phyloP scores from a whole-genome alignment of 176 grass and related monocot genomes.

The Triticum timopheevii region DNA sequence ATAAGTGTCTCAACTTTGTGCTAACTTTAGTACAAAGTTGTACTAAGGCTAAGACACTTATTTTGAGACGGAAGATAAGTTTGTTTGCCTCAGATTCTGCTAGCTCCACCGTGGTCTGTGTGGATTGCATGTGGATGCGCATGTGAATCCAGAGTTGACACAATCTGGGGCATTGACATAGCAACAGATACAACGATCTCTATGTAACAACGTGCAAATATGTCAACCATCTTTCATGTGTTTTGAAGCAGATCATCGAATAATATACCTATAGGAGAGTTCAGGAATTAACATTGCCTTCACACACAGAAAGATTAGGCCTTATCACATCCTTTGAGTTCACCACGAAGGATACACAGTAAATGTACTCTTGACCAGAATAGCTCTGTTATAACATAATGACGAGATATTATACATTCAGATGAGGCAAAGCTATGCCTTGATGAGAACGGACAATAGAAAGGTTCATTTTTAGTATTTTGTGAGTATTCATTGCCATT shows the following conservation, averaged over 20 bases:
- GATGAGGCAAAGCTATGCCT: neutral
- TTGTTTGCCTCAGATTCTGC: too few relatives aligned
- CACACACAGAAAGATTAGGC: conserved; percentile 84
- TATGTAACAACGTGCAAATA: conserved; percentile 24
- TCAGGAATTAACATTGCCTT: conserved; percentile 71
- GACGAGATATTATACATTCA: neutral
- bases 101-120: too few relatives aligned
- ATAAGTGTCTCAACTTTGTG: too few relatives aligned
- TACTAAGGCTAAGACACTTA: too few relatives aligned
- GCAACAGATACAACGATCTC: conserved; percentile 94
- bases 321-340: conserved; percentile 91
- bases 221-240: neutral
- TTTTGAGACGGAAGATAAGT: too few relatives aligned
- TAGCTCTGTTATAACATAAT: conserved; percentile 60
- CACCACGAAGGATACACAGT: conserved; percentile 79
- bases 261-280: neutral
- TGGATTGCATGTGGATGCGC: too few relatives aligned
- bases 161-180: neutral
- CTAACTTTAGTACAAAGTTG: too few relatives aligned
- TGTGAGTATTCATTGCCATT: neutral
- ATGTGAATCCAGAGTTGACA: too few relatives aligned
- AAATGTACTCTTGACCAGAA: conserved; percentile 80
- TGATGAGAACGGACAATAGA: neutral
- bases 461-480: neutral
- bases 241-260: conserved; percentile 26